Conservation (phyloP, 805 yeast species). For the Lachancea lanzarotensis region DNA sequence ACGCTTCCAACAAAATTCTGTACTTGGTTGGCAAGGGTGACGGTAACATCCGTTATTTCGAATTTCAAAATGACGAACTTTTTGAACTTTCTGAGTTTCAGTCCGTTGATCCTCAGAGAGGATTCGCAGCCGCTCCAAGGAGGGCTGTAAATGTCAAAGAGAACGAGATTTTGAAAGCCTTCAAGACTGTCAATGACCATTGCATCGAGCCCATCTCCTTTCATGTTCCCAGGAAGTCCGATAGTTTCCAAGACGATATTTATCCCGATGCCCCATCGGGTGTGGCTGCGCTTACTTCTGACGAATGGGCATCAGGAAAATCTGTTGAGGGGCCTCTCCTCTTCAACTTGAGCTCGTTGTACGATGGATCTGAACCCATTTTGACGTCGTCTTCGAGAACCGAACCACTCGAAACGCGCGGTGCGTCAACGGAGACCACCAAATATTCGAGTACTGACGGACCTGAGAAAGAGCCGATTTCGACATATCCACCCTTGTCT, state of each 20-base stretch:
- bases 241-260: conserved; percentile 85
- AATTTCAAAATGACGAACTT: conserved; percentile 77
- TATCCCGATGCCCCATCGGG: conserved; percentile 86
- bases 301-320: conserved; percentile 76
- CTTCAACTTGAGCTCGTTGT: conserved; percentile 66
- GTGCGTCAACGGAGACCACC: background rate
- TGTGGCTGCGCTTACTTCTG: conserved; percentile 70
- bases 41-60: conserved; percentile 92
- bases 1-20: conserved; percentile 69
- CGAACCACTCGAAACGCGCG: conserved; percentile 3
- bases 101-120: conserved; percentile 92
- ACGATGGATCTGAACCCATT: conserved; percentile 63
- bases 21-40: conserved; percentile 97
- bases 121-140: conserved; percentile 86
- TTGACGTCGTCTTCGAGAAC: conserved; percentile 18
- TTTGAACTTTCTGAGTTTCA: conserved; percentile 82
- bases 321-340: conserved; percentile 76
- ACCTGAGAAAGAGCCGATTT: conserved; percentile 38
- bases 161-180: conserved; percentile 76
- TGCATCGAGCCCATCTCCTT: conserved; percentile 87
- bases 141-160: conserved; percentile 69
- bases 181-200: conserved; percentile 81
- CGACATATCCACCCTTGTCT: conserved; percentile 48
- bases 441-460: background rate
- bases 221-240: conserved; percentile 89